Evolutionary conservation across 345 rosid species (phyloP).

Genomic region (Kandelia obovata): DNA sequence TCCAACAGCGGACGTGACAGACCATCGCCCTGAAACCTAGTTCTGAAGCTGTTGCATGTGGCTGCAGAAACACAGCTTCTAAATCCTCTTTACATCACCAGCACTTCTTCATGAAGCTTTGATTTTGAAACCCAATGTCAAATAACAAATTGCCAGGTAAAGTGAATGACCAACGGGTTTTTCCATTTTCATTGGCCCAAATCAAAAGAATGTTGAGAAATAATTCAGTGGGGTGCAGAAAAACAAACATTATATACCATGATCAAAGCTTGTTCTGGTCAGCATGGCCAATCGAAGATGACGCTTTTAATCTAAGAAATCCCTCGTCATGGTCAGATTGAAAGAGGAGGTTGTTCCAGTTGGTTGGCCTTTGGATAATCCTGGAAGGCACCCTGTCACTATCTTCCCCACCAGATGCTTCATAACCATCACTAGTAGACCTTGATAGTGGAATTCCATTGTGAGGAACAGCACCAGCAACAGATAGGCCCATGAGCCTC

Average conservation of each 20-base stretch:
- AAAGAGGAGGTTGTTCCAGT: conserved; percentile 57
- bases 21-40: conserved; percentile 11
- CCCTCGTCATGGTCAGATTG: conserved; percentile 45
- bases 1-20: too few species aligned
- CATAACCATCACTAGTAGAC: conserved; percentile 96
- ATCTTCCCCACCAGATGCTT: conserved; percentile 98
- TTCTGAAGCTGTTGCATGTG: not conserved
- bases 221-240: conserved; percentile 5
- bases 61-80: not conserved
- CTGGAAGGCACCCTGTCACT: conserved; percentile 93
- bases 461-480: conserved; percentile 43
- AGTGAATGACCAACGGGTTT: conserved; percentile 12
- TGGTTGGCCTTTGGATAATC: conserved; percentile 53
- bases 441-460: conserved; percentile 76
- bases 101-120: conserved; percentile 14
- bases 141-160: conserved; percentile 14
- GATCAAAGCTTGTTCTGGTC: conserved; percentile 44
- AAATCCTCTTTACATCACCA: conserved; percentile 10
- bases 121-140: conserved; percentile 14
- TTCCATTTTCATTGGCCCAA: conserved; percentile 20
- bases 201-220: conserved; percentile 47
- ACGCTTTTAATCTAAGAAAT: conserved; percentile 42
- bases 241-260: conserved; percentile 12
- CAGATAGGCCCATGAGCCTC: conserved; percentile 52
- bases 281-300: conserved; percentile 44